phyloP scores from a whole-genome alignment of 2,329 filamentous ascomycete genomes.

The Blastomyces parvus region DNA sequence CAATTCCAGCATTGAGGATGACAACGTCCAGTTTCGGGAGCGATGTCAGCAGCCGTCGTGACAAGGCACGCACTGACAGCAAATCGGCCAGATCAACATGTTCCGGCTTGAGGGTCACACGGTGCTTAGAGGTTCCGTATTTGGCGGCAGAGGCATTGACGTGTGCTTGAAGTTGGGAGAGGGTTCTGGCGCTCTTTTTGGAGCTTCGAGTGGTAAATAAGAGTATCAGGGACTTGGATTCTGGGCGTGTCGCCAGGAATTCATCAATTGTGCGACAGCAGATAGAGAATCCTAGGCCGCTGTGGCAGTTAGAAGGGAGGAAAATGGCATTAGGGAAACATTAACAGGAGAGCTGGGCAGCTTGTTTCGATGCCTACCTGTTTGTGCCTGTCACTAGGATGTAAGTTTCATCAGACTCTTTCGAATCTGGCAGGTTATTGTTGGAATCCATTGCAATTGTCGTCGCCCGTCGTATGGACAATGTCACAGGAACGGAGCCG shows the following conservation, averaged over 20 bases:
- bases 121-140: conserved; percentile 32
- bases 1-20: conserved; percentile 80
- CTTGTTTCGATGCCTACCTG: conserved; percentile 50
- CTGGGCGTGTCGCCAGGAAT: conserved; percentile 62
- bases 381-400: conserved; percentile 78
- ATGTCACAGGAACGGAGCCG: no score
- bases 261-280: conserved; percentile 81
- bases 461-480: neutral
- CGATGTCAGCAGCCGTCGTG: conserved; percentile 39
- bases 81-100: conserved; percentile 50
- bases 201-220: conserved; percentile 73
- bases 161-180: conserved; percentile 54
- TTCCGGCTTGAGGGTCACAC: conserved; percentile 47
- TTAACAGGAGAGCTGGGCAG: neutral
- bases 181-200: conserved; percentile 64
- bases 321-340: neutral
- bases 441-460: conserved; percentile 5
- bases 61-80: conserved; percentile 46
- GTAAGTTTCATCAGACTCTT: conserved; percentile 23
- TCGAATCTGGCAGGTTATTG: neutral
- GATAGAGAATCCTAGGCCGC: conserved; percentile 77
- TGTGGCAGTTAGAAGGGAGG: conserved; percentile 31
- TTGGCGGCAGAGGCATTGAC: conserved; percentile 39
- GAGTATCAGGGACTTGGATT: conserved; percentile 61
- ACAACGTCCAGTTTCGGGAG: conserved; percentile 67